Conservation (phyloP, 345 rosid species). For the Ricinus communis region DNA sequence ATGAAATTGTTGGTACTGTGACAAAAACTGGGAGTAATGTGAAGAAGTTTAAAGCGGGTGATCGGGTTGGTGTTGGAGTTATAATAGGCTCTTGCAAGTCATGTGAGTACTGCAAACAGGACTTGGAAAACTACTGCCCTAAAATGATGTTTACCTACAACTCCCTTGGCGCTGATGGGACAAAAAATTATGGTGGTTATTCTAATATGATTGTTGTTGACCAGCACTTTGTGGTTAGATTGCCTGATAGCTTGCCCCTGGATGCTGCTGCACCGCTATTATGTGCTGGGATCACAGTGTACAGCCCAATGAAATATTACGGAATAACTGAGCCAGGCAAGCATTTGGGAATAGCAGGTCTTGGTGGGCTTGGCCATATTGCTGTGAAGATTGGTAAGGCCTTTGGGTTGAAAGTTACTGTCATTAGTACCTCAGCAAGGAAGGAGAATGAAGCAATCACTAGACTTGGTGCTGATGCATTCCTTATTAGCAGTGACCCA, state of each 20-base stretch:
- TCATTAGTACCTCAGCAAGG: constrained; percentile 61
- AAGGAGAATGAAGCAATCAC: constrained; percentile 57
- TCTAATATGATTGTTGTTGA: constrained; percentile 69
- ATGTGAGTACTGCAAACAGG: constrained; percentile 70
- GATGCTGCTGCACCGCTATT: constrained; percentile 74
- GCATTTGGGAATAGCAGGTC: constrained; percentile 85
- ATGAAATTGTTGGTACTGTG: constrained; percentile 77
- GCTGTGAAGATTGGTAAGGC: constrained; percentile 89
- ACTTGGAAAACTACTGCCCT: constrained; percentile 76
- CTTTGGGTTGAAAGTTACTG: constrained; percentile 82
- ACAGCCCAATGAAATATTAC: constrained; percentile 88
- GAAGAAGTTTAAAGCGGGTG: constrained; percentile 60
- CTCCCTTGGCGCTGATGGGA: constrained; percentile 48
- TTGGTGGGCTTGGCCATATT: constrained; percentile 91
- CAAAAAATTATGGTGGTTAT: constrained; percentile 72
- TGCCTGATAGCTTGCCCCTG: constrained; percentile 65
- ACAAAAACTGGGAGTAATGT: constrained; percentile 65
- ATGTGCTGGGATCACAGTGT: constrained; percentile 88
- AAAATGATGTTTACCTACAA: constrained; percentile 53
- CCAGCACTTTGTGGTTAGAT: constrained; percentile 58
- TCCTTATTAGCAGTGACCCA: constrained; percentile 58
- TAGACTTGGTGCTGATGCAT: constrained; percentile 59
- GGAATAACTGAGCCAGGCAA: constrained; percentile 81
- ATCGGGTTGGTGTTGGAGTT: constrained; percentile 79
- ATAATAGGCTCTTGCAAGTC: constrained; percentile 66